Conservation (phyloP, 2,329 filamentous ascomycete genomes). For the Aspergillus versicolor region DNA sequence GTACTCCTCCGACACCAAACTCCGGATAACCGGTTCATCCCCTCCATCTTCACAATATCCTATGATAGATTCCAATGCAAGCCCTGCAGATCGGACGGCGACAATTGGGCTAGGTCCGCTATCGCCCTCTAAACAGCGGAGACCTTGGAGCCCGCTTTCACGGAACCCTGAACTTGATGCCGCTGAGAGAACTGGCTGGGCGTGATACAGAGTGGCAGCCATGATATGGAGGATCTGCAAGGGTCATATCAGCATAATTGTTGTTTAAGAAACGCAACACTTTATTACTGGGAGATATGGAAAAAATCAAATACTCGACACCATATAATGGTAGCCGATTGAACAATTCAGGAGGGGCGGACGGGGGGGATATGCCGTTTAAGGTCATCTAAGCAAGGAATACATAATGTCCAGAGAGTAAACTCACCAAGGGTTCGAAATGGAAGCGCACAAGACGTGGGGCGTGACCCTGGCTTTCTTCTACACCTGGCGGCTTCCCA, state of each 20-base stretch:
- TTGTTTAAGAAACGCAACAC: neutral
- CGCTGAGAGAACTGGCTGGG: constrained; percentile 72
- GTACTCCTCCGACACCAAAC: constrained; percentile 65
- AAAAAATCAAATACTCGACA: neutral
- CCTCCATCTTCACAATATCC: constrained; percentile 49
- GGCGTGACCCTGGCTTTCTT: constrained; percentile 45
- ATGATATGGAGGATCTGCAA: constrained; percentile 82
- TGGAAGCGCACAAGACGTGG: constrained; percentile 72
- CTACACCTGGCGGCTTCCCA: constrained; percentile 29
- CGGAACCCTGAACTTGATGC: constrained; percentile 82
- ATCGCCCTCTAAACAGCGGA: constrained; percentile 53
- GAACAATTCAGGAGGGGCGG: neutral
- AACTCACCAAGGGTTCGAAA: constrained; percentile 93
- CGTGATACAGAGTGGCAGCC: constrained; percentile 70
- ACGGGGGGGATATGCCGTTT: too few relatives aligned
- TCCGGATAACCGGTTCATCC: constrained; percentile 38
- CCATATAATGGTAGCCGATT: neutral
- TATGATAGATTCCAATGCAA: constrained; percentile 78
- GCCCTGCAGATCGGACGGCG: constrained; percentile 78
- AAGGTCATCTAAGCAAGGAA: neutral
- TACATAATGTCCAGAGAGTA: constrained; percentile 31
- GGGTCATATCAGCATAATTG: constrained; percentile 23
- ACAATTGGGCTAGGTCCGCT: constrained; percentile 67
- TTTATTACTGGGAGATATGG: neutral
- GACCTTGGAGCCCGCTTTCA: constrained; percentile 72